Percentiles rank a stretch among this genome's conserved stretches.
These are phyloP conservation scores for Sporothrix schenckii DNA, from an alignment of 2,329 filamentous ascomycete species.

Conservation along the genomic window DNA sequence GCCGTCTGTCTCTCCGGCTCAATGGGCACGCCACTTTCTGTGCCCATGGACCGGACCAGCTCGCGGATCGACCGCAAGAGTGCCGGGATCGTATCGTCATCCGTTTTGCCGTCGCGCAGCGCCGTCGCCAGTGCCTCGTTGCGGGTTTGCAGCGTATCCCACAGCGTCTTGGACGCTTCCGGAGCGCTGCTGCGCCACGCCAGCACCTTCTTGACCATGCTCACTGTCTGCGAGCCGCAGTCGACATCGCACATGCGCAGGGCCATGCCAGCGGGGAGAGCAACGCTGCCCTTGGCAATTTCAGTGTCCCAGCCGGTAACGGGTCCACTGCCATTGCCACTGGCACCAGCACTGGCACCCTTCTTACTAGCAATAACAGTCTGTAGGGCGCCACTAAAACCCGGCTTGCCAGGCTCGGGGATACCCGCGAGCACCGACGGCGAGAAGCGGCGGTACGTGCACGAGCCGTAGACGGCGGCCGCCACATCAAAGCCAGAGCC, in stretches of 20 bases:
- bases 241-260: slow-evolving; percentile 95
- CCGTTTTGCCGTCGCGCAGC: slow-evolving; percentile 53
- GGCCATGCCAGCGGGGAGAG: slow-evolving; percentile 71
- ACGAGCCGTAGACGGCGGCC: slow-evolving; percentile 87
- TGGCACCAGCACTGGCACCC: background rate
- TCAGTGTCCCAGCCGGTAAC: slow-evolving; percentile 73
- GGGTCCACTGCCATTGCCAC: slow-evolving; percentile 42
- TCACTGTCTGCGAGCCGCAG: slow-evolving; percentile 87
- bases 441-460: slow-evolving; percentile 89
- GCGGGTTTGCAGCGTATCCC: slow-evolving; percentile 71
- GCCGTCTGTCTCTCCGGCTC: slow-evolving; percentile 85
- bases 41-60: slow-evolving; percentile 76
- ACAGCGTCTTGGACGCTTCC: slow-evolving; percentile 68
- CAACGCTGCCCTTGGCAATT: slow-evolving; percentile 68
- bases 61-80: slow-evolving; percentile 58
- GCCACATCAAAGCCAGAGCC: slow-evolving; percentile 96
- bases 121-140: slow-evolving; percentile 72
- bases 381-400: slow-evolving; percentile 69
- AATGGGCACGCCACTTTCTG: slow-evolving; percentile 75
- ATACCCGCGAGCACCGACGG: slow-evolving; percentile 70
- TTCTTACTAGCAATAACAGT: slow-evolving; percentile 65
- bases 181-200: slow-evolving; percentile 72
- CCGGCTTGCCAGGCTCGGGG: slow-evolving; percentile 65
- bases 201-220: slow-evolving; percentile 93
- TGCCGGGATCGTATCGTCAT: slow-evolving; percentile 27